Percentiles rank a stretch among this genome's conserved stretches.
Conservation (phyloP, 2,329 filamentous ascomycete species). For the Xylariaceae sp. region DNA sequence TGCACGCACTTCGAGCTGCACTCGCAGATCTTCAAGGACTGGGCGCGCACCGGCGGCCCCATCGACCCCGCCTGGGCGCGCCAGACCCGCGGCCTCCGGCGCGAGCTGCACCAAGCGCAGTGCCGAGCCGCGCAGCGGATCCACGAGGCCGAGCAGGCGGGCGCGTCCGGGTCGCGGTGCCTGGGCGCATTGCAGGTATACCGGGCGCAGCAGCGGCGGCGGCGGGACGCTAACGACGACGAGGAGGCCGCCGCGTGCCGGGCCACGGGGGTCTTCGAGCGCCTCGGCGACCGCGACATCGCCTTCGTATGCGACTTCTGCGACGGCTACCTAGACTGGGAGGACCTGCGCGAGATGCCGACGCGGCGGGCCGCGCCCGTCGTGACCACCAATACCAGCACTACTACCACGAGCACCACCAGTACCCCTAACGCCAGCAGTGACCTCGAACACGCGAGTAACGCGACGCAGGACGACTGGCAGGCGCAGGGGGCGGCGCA, state of each 20-base stretch:
- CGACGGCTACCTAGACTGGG: constrained; percentile 62
- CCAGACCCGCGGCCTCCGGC: constrained; percentile 53
- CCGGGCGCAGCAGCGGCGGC: constrained; percentile 45
- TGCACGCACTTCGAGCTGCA: constrained; percentile 51
- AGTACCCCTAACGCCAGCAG: constrained; percentile 26
- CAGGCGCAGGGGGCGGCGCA: constrained; percentile 50
- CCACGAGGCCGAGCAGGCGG: constrained; percentile 50
- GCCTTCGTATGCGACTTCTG: constrained; percentile 65
- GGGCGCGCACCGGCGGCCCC: constrained; percentile 57
- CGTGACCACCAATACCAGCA: background rate
- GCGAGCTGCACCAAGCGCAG: constrained; percentile 59
- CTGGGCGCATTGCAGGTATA: constrained; percentile 60
- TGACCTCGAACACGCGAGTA: background rate
- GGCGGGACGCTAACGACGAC: constrained; percentile 27
- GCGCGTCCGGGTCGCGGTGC: constrained; percentile 46
- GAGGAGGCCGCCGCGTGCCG: constrained; percentile 57
- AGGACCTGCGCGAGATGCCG: constrained; percentile 57
- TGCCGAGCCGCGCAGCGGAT: constrained; percentile 61
- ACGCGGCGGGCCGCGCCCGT: too few relatives aligned
- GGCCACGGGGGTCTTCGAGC: constrained; percentile 56
- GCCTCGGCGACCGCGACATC: constrained; percentile 56
- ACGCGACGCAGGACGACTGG: constrained; percentile 48
- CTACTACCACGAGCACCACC: constrained; percentile 20
- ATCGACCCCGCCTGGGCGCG: constrained; percentile 59
- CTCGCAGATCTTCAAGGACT: constrained; percentile 55